These are phyloP conservation scores for Calonectria fujianensis DNA, from an alignment of 2,329 filamentous ascomycete species.

Conservation along the genomic window DNA sequence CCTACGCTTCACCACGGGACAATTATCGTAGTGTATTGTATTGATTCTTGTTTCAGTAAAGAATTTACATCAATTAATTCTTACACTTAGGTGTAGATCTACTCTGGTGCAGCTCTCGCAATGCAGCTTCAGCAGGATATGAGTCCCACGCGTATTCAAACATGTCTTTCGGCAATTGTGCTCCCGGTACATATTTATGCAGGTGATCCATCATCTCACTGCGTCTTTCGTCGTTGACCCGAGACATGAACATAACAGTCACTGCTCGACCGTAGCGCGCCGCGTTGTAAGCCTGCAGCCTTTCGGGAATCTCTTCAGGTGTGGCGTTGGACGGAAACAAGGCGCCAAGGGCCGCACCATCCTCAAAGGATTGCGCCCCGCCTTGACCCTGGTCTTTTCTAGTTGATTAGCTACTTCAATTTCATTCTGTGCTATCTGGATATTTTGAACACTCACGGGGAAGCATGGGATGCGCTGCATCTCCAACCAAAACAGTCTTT, in stretches of 20 bases:
- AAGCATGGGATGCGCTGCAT: constrained; percentile 43
- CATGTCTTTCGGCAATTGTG: constrained; percentile 1
- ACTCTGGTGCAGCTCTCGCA: background rate
- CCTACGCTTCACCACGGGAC: too few species aligned
- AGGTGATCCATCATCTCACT: constrained; percentile 27
- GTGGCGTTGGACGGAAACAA: constrained; percentile 28
- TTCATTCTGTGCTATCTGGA: background rate
- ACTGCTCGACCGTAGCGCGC: constrained; percentile 24
- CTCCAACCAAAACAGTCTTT: constrained; percentile 29
- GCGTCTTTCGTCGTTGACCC: constrained; percentile 17
- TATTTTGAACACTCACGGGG: constrained; percentile 15
- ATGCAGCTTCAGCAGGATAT: background rate
- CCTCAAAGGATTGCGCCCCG: constrained; percentile 39
- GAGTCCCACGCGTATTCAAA: constrained; percentile 28
- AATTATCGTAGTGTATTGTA: too few species aligned
- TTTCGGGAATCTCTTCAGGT: constrained; percentile 5
- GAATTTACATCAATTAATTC: background rate
- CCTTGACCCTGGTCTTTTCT: constrained; percentile 41
- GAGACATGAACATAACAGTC: constrained; percentile 29
- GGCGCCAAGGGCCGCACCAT: constrained; percentile 34
- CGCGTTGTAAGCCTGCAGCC: constrained; percentile 32
- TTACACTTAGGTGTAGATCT: background rate
- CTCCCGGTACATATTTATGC: constrained; percentile 10
- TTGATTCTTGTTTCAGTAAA: background rate
- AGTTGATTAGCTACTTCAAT: background rate